Conservation (phyloP, 2,329 filamentous ascomycete genomes). For the Colletotrichum neosansevieriae region DNA sequence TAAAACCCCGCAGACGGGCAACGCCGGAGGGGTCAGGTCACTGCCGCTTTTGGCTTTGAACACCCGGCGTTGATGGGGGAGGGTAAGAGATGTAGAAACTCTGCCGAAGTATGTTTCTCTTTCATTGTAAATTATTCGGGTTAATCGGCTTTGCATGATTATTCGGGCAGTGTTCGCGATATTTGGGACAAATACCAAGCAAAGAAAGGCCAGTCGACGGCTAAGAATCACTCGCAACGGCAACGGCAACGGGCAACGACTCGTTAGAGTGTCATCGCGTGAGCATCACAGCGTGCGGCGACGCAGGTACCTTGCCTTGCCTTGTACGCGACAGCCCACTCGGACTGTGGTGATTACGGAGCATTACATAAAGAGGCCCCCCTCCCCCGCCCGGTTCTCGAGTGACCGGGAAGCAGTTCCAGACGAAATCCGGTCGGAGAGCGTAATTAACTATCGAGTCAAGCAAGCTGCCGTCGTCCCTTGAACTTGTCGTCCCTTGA, state of each 20-base stretch:
- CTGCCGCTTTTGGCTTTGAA: not conserved
- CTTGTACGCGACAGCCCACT: slow-evolving; percentile 15
- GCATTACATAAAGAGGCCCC: slow-evolving; percentile 40
- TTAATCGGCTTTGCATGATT: not conserved
- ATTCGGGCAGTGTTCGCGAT: not conserved
- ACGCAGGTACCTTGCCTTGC: slow-evolving; percentile 2
- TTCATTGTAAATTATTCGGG: not conserved
- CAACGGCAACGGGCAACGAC: not conserved
- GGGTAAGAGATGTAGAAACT: not conserved
- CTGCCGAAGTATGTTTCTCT: not conserved
- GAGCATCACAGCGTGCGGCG: not conserved
- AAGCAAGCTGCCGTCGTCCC: not conserved
- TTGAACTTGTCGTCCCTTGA: no score
- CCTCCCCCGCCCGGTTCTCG: no score
- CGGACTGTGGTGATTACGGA: slow-evolving; percentile 35
- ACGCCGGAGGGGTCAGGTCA: not conserved
- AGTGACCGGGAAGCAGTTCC: no score
- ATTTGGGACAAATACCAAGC: no score
- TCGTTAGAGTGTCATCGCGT: not conserved
- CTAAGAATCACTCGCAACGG: not conserved
- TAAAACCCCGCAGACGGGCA: slow-evolving; percentile 15
- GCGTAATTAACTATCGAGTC: not conserved
- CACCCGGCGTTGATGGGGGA: not conserved
- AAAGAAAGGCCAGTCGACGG: not conserved
- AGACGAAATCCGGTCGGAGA: not conserved